Base-by-base conservation (phyloP, 371 early-diverging fungal species). In the Chytridiales sp. region DNA sequence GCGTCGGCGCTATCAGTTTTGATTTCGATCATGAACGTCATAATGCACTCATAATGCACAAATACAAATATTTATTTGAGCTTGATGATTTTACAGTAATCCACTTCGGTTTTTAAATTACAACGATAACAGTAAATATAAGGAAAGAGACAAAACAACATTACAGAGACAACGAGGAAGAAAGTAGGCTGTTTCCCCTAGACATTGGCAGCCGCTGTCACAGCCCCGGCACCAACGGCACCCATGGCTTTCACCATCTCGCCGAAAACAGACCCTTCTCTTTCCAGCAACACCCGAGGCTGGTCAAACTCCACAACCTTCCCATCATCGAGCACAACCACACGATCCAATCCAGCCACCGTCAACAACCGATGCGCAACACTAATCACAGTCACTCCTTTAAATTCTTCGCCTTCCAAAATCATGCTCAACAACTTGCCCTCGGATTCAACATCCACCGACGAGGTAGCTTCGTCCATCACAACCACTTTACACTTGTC, bases 361-460 rank as follows among this genome's bases (percentile, higher is more conserved):
- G 64, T 58, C 43, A 52, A 58, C 9, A 64, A n/a, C 6, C 72
- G 65, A 38, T 66, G 61, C 1, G 92, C 90, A 64, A 93, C 87
- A 24, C 85, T 85, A 6, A 93, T 52, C 1, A 93, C 83, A 2
- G 91, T 89, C 31, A 76, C 29, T 15, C 65, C 48, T 3, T 43
- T 54, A 49, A 81, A 80, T 15, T 47, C 39, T 44, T 81, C 70
- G 24, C 66, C 31, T 22, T 60, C 41, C 59, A 75, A 76, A 36
- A 78, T 77, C 6, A 68, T 53, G 39, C n/a, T n/a, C n/a, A n/a
- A n/a, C n/a, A n/a, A n/a, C n/a, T n/a, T n/a, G n/a, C n/a, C n/a
- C 35, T 58, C 59, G 8, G 34, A 15, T 19, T 58, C 59, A 0
- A 31, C 59, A 24, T 56, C 59, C 8, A 58, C 59, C 30, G 60